phyloP scores from a whole-genome alignment of 2,329 filamentous ascomycete genomes.

The Saccharata proteae region DNA sequence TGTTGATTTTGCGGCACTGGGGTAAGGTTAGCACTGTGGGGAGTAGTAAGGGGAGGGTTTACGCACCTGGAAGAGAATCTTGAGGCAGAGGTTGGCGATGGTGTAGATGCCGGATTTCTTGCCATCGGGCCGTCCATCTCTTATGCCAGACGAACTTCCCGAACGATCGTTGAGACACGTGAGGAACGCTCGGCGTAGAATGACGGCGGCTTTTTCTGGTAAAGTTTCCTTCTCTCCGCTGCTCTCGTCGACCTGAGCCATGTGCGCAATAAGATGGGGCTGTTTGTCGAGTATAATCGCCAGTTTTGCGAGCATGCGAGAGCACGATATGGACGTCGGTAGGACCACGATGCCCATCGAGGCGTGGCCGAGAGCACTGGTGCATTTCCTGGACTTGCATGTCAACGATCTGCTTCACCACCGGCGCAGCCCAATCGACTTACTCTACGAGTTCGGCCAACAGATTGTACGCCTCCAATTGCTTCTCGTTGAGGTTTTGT shows the following conservation, averaged over 20 bases:
- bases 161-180: constrained; percentile 76
- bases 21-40: constrained; percentile 18
- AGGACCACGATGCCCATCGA: constrained; percentile 72
- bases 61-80: constrained; percentile 60
- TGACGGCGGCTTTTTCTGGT: constrained; percentile 77
- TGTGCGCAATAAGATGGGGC: constrained; percentile 60
- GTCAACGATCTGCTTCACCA: constrained; percentile 1
- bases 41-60: not conserved
- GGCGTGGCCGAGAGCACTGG: constrained; percentile 68
- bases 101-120: constrained; percentile 83
- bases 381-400: constrained; percentile 51
- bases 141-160: constrained; percentile 44
- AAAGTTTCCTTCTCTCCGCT: constrained; percentile 59
- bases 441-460: constrained; percentile 66
- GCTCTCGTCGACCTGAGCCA: constrained; percentile 26
- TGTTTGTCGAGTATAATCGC: constrained; percentile 74
- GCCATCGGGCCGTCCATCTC: constrained; percentile 58
- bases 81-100: constrained; percentile 81
- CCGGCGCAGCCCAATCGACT: constrained; percentile 21
- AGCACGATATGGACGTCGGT: constrained; percentile 71
- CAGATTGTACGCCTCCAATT: constrained; percentile 58
- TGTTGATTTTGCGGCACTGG: constrained; percentile 63
- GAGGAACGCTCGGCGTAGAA: constrained; percentile 81
- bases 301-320: constrained; percentile 65
- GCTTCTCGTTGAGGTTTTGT: constrained; percentile 42